Percentiles rank a stretch among this genome's conserved stretches.
Conservation (phyloP, 148 eudicot genomes). For the Arbutus unedo region DNA sequence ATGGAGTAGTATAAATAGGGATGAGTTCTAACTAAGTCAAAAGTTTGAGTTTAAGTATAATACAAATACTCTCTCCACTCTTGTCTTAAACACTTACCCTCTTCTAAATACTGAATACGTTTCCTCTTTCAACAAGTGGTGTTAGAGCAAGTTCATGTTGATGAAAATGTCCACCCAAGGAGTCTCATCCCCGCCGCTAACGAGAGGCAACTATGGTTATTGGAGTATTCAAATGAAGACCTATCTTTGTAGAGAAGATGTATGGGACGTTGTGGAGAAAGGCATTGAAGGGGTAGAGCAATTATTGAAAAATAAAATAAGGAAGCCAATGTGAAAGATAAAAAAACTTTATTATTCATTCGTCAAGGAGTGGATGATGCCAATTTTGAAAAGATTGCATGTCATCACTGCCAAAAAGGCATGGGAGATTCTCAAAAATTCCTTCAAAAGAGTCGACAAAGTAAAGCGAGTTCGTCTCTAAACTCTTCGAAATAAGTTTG, state of each 20-base stretch:
- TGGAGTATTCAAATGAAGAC: no score
- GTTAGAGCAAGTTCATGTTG: not conserved
- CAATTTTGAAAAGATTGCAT: not conserved
- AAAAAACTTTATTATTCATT: no score
- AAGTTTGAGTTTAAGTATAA: not conserved
- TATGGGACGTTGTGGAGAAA: not conserved
- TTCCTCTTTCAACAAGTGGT: not conserved
- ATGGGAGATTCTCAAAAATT: not conserved
- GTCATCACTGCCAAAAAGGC: not conserved
- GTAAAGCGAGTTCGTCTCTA: no score
- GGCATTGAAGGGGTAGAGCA: not conserved
- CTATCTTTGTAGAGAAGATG: not conserved
- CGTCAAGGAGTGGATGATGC: not conserved
- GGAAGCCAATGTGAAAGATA: not conserved
- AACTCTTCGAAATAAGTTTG: no score
- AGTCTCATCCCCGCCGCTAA: not conserved
- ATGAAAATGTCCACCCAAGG: not conserved
- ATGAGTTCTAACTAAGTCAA: no score
- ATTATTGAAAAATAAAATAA: not conserved
- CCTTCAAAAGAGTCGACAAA: not conserved
- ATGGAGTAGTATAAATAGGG: no score
- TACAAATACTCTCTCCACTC: not conserved
- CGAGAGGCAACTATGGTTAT: not conserved
- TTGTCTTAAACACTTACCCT: not conserved
- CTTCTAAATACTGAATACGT: not conserved